Evolutionary conservation across 805 yeast species (phyloP), one percentile per base, ranked within the genome.

Genomic region (Cyberlindnera euphorbiae): DNA sequence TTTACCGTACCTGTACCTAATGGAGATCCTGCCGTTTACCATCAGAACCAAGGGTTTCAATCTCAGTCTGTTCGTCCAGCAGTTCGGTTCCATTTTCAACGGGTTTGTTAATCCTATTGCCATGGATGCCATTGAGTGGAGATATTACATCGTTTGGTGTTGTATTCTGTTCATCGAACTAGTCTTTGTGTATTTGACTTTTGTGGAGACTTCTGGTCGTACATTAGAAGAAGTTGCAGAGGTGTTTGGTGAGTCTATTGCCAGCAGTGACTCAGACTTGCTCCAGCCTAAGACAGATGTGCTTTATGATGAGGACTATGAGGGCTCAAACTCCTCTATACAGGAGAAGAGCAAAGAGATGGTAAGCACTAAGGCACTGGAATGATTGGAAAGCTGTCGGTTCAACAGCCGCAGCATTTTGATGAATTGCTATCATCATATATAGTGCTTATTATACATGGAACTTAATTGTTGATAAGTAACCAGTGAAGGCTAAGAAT

Each of bases 1-100:
- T 33, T 58, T 70, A 36, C 71, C 74, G 33, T 63, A 53, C 49
- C 47, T 68, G 29, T 72, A 71, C 49, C 46, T 64, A 33, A 67
- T 77, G 26, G 77, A 68, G 50, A 56, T 58, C 25, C 42, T 57
- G 33, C 59, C 68, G 30, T 58, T 46, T 48, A 53, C 56, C 11
- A 45, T 50, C 26, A 52, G 63, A 56, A 47, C 58, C 6, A 57
- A 57, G 37, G 62, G 59, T 43, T 33, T 55, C 31, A 47, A 48
- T 36, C 16, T 54, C 13, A 50, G 51, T 42, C 13, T 46, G 8
- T 28, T 42, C 9, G 37, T 46, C 22, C 57, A 53, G 41, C 55
- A 49, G 39, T 12, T 38, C 30, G 44, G 45, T 36, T 56, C 50
- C 33, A 45, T 62, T 41, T 55, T 52, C 50, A 59, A 58, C 43